Evolutionary conservation across 139 green algal species (phyloP).

Genomic region (Chlamydomonas sp.): DNA sequence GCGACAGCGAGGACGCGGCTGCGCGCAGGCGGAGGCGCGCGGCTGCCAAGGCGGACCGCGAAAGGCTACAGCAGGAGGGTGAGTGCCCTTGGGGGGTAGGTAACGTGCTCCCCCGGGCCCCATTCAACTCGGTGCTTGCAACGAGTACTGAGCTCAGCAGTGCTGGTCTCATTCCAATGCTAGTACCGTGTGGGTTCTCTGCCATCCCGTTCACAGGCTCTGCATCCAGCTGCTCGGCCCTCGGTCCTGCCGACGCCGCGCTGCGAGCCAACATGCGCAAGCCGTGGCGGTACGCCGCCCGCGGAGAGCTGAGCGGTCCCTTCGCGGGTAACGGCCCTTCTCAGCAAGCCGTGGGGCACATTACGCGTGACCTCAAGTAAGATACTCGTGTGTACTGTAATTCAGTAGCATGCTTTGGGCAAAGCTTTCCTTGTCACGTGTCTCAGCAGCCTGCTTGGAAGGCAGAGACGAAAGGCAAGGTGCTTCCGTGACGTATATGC

Average conservation of each 20-base stretch:
- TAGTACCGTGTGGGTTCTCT: too few relatives aligned
- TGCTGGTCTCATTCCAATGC: too few relatives aligned
- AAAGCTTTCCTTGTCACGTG: too few relatives aligned
- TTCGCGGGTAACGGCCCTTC: neutral
- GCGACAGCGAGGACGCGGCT: neutral
- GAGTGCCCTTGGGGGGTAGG: too few relatives aligned
- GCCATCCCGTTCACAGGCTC: neutral
- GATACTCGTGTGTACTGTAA: neutral
- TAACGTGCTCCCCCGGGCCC: too few relatives aligned
- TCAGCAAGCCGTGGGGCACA: neutral
- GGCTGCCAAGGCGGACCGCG: neutral
- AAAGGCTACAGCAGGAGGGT: constrained; percentile 1
- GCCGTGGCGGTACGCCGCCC: constrained; percentile 24
- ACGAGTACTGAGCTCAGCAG: too few relatives aligned
- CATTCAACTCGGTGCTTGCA: too few relatives aligned
- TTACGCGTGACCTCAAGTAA: constrained; percentile 20
- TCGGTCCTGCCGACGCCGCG: neutral
- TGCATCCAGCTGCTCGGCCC: neutral
- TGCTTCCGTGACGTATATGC: too few relatives aligned
- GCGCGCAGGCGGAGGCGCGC: neutral
- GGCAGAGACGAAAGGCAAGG: too few relatives aligned
- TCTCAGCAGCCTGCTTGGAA: too few relatives aligned
- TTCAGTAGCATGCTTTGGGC: too few relatives aligned
- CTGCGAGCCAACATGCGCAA: neutral
- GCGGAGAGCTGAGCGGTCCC: neutral